Base-by-base conservation (phyloP, 2,329 filamentous ascomycete species). In the Aspergillus brunneoviolaceus region DNA sequence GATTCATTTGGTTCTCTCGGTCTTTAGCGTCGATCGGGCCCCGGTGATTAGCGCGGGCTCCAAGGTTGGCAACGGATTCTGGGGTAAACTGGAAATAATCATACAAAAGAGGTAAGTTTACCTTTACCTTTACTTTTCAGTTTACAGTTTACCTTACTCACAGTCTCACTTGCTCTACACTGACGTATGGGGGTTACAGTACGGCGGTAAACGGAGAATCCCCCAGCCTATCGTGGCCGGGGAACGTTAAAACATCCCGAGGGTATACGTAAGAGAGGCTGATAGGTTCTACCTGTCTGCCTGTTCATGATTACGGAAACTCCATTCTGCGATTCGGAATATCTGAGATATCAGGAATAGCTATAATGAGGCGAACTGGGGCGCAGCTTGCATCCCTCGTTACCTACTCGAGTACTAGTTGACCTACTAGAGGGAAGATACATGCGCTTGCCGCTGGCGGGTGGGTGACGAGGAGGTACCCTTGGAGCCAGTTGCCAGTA, bases 1-100 rank as follows among this genome's bases (percentile, higher is more conserved):
- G 58, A 54, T 58, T 60, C 53, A 62, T 57, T 59, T 59, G 64
- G 59, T 60, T 59, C 61, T 51, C 14, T 16, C 5, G 33, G 33
- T 12, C 12, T 35, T 35, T 35, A 16, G 33, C 57, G 69, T 68
- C 60, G 67, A 71, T 70, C 68, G 47, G 27, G 49, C 62, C 62
- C 53, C 53, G 16, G 54, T 54, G 60, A 62, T 60, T 61, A 59
- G 60, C 60, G 60, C 14, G 16, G 2, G 16, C 39, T 45, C 16
- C 39, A 45, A 45, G 39, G 65, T 65, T 60, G 51, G 58, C 50
- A 59, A 55, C 27, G 53, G 53, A 57, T 59, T 29, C 63, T 60
- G 67, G 67, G 66, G 67, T 65, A 64, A 49, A 47, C 49, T 42
- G 42, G 39, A 45, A 45, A 3, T 7, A 29, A 9, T 10, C 27